A percentile compares a stretch with the other conserved stretches of the same genome.
These are phyloP conservation scores for Hypholoma fasciculare DNA, from an alignment of 768 basidiomycete species.

Conservation along the genomic window DNA sequence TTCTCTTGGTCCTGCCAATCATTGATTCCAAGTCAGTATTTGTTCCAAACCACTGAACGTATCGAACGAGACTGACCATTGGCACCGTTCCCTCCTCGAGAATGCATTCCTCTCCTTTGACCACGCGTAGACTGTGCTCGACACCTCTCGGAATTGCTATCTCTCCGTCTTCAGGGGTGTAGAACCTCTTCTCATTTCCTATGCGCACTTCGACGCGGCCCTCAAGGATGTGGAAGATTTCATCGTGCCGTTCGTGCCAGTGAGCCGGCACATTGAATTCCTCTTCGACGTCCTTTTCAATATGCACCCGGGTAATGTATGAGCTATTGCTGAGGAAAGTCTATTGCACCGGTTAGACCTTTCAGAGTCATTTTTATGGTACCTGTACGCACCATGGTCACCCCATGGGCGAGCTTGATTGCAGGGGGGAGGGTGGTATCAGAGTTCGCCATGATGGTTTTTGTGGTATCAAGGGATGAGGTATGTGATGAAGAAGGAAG, in stretches of 20 bases:
- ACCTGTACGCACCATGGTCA: too few relatives aligned
- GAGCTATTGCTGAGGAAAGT: slow-evolving; percentile 27
- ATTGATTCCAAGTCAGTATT: not conserved
- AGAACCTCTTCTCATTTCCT: slow-evolving; percentile 19
- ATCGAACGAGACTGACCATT: slow-evolving; percentile 18
- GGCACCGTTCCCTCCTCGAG: slow-evolving; percentile 31
- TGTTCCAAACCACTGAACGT: too few relatives aligned
- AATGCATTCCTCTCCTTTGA: slow-evolving; percentile 26
- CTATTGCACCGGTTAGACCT: too few relatives aligned
- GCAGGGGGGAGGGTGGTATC: too few relatives aligned
- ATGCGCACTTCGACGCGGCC: slow-evolving; percentile 29
- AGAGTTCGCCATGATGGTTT: too few relatives aligned
- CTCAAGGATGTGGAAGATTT: slow-evolving; percentile 27
- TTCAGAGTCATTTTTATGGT: too few relatives aligned
- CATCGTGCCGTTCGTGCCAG: slow-evolving; percentile 35
- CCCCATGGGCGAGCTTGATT: too few relatives aligned
- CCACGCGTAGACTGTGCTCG: slow-evolving; percentile 24
- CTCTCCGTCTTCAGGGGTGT: slow-evolving; percentile 29
- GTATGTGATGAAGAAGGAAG: too few relatives aligned
- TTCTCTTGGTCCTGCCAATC: slow-evolving; percentile 26
- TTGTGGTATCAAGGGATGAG: too few relatives aligned
- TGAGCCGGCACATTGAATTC: slow-evolving; percentile 28
- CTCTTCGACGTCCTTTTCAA: slow-evolving; percentile 23
- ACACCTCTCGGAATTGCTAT: slow-evolving; percentile 26
- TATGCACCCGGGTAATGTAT: slow-evolving; percentile 23